Base-by-base conservation (phyloP, 768 basidiomycete species). In the Gyrodon lividus region DNA sequence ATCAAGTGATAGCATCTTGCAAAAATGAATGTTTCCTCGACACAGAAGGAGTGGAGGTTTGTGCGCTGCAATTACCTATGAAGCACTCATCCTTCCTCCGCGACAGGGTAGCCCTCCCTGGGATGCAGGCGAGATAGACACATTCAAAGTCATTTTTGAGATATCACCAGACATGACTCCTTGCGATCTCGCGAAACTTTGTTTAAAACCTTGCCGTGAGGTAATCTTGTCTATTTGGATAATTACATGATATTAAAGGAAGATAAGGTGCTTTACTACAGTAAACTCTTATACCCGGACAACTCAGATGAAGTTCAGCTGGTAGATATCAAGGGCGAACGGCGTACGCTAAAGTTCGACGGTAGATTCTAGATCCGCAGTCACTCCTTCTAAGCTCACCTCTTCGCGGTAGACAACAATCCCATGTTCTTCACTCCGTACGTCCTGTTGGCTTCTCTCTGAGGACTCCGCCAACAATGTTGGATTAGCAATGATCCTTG, bases 161-260 rank as follows among this genome's bases (percentile, higher is more conserved):
- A 62, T 78, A 20, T 67, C 72, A 0, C 77, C 78, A 6, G 75
- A 82, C 41, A 60, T 69, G 4, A 62, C 69, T 0, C 72, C 83
- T 0, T 87, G 86, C 54, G 75, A 82, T 41, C 65, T 87, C 12
- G 78, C 82, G 16, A 60, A 70, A 1, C 66, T 87, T 14, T 79
- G 79, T 61, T 71, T 72, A 9, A 83, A 79, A 54, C 78, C 83
- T 5, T 89, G 87, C 62, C 64, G 66, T 24, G 82, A 88, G 72
- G 86, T 84, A 48, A 45, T 23, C 49, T 19, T 23, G 24, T 41
- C 23, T 22, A 16, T 22, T 37, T 5, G 19, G 28, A 26, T 37
- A 17, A 5, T 35, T 23, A 7, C 26, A 28, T 28, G 9, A 26
- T 44, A 1, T 43, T 58, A 42, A 63, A 42, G 44, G 19, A 24